Percentiles rank a stretch among this genome's conserved stretches.
Evolutionary conservation across 208 protist species (phyloP).

Genomic region (Crithidia mellificae): DNA sequence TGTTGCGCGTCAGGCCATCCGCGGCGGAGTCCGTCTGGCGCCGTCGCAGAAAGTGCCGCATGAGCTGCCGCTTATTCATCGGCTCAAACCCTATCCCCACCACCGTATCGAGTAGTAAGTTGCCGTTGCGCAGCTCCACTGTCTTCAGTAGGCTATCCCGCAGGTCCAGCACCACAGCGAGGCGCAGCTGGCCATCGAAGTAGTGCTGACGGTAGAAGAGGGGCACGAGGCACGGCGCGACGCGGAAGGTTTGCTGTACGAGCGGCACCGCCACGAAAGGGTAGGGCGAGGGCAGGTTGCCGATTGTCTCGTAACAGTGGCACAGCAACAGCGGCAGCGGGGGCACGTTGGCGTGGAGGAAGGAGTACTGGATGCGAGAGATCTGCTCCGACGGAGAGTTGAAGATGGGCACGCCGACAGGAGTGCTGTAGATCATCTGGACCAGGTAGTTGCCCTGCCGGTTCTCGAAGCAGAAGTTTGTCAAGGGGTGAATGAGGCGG

Average conservation of each 20-base stretch:
- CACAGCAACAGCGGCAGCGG: conserved; percentile 63
- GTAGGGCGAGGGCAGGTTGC: conserved; percentile 57
- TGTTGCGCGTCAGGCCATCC: not conserved
- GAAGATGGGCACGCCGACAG: conserved; percentile 42
- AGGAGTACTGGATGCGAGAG: conserved; percentile 56
- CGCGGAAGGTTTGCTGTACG: conserved; percentile 58
- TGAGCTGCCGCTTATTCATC: conserved; percentile 50
- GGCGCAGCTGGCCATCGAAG: conserved; percentile 48
- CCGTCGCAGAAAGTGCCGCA: conserved; percentile 34
- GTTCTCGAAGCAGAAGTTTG: conserved; percentile 58
- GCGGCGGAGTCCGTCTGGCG: not conserved
- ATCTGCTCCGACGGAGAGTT: conserved; percentile 34
- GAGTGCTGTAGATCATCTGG: conserved; percentile 53
- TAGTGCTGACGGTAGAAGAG: conserved; percentile 60
- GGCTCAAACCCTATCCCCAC: conserved; percentile 55
- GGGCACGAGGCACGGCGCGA: conserved; percentile 45
- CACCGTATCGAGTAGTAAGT: conserved; percentile 43
- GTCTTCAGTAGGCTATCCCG: conserved; percentile 61
- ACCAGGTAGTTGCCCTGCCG: conserved; percentile 52
- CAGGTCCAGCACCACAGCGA: conserved; percentile 59
- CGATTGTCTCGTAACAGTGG: conserved; percentile 61
- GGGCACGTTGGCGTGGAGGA: conserved; percentile 41
- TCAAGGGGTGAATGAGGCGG: conserved; percentile 53
- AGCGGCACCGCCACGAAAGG: conserved; percentile 56
- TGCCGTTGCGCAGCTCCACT: conserved; percentile 51